phyloP scores from a whole-genome alignment of 495 filamentous ascomycete genomes.

The Trichoderma asperelloides region DNA sequence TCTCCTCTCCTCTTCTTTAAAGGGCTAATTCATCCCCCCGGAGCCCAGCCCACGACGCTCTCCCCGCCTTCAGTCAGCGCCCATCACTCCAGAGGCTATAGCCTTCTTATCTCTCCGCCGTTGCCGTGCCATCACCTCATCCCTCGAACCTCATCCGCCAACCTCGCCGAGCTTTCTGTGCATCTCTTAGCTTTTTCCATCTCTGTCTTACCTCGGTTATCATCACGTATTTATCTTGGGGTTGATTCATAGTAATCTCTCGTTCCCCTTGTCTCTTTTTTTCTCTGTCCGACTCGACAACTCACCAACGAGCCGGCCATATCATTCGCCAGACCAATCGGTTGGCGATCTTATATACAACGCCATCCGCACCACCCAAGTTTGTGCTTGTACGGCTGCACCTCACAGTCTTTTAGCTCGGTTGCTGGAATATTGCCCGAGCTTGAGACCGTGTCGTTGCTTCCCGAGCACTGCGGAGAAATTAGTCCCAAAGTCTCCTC shows the following conservation, averaged over 20 bases:
- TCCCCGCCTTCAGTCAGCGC: constrained; percentile 5
- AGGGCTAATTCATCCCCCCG: not conserved
- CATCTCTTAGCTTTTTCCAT: not conserved
- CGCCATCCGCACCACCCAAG: not conserved
- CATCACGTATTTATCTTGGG: not conserved
- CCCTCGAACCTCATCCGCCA: not conserved
- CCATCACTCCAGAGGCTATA: not conserved
- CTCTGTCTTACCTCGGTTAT: not conserved
- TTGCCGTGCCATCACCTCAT: not conserved
- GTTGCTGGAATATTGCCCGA: constrained; percentile 12
- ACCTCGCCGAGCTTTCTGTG: not conserved
- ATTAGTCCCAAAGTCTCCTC: not conserved
- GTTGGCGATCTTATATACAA: not conserved
- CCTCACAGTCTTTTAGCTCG: constrained; percentile 1
- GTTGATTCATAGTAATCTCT: not conserved
- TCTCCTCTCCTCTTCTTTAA: not conserved
- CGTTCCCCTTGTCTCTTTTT: not conserved
- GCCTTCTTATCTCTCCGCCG: not conserved
- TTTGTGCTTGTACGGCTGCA: not conserved
- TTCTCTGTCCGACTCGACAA: not conserved
- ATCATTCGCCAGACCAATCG: not conserved
- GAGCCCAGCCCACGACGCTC: not conserved
- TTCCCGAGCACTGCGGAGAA: not conserved
- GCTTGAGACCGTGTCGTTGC: constrained; percentile 4
- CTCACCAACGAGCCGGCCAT: not conserved